Evolutionary conservation across 1,139 yeast genomes (phyloP), one percentile per base, ranked within the genome.

Genomic region (Geotrichum fermentans): DNA sequence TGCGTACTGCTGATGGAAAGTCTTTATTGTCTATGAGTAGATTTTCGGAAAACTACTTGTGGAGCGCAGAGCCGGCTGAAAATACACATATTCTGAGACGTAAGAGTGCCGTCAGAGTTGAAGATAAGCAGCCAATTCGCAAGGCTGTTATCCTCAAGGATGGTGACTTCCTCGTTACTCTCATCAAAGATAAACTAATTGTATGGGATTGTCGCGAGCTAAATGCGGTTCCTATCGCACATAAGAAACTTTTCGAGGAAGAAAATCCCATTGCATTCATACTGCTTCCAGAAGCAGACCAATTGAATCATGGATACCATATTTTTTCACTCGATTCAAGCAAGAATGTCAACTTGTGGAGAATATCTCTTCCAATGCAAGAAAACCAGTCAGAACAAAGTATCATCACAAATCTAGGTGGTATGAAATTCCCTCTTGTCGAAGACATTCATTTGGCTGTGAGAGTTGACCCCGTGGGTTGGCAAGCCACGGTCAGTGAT

Each of bases 391-490:
- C 43, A 14, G 42, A 26, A 5, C 18, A 22, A n/a, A 29, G 40
- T 14, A 45, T 34, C 8, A 45, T 51, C 10, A 32, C 41, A 16
- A 41, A 53, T 38, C 34, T 56, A 10, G 55, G 54, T 16, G 37
- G 43, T 2, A 49, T 55, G 22, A 42, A 40, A n/a, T 52, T 62
- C 20, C 66, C 65, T 4, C 41, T 52, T 3, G 58, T 55, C 0
- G 59, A 56, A 6, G 53, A 54, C 7, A 37, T 82, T 2, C 73
- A 74, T 53, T 64, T 69, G 20, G 77, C 83, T 6, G 73, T 83
- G 1, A 71, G 80, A 0, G 80, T 86, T 17, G 92, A 87, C 59
- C 84, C 86, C 0, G 84, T 80, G 3, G 83, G 83, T 16, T 73
- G 76, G 73, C 66, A 55, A 4, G 66, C 67, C 4, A 63, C 67